Evolutionary conservation across 2,329 filamentous ascomycete genomes (phyloP), one percentile per base, ranked within the genome.

Genomic region (Aureobasidium sp.): DNA sequence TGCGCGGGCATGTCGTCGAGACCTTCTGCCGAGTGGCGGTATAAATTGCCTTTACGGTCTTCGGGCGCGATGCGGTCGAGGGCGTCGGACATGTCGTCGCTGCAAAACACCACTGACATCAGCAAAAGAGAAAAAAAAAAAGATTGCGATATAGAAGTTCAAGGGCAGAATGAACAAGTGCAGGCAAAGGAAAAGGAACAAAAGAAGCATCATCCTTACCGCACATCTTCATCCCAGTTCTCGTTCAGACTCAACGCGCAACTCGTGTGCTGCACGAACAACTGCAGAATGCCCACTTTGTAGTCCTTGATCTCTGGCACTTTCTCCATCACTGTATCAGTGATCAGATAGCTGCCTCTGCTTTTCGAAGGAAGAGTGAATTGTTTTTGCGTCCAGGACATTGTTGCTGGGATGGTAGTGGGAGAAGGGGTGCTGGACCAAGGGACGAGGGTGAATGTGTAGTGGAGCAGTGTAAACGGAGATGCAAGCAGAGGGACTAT

Each of bases 1-100:
- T 98, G 93, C 55, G 90, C 90, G 81, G 93, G 93, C 89, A 97
- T 96, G 70, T 97, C 93, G 73, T 98, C 93, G 48, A 64, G 61
- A 2, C 93, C 93, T 75, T 95, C 93, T 0, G 85, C 90, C 63
- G 80, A 82, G 71, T 98, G 93, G 38, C 88, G 75, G 71, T 97
- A 98, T 40, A 97, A 68, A 7, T 80, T 77, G 8, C 69, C 68
- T 61, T 71, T 70, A 59, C 65, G 79, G 53, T 94, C 90, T 64
- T 88, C 86, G 0, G 90, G 90, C 37, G 85, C 93, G 63, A 98
- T 86, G 39, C 90, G 78, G 70, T 98, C 91, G 60, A 98, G 75
- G 41, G 91, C 89, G 73, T 96, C 89, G 65, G 82, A 89, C 91
- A 97, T 95, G 70, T 98, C 90, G 35, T 79, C 79, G 55, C 56